Conservation (phyloP, 2,329 filamentous ascomycete species). For the Lecanicillium sp. region DNA sequence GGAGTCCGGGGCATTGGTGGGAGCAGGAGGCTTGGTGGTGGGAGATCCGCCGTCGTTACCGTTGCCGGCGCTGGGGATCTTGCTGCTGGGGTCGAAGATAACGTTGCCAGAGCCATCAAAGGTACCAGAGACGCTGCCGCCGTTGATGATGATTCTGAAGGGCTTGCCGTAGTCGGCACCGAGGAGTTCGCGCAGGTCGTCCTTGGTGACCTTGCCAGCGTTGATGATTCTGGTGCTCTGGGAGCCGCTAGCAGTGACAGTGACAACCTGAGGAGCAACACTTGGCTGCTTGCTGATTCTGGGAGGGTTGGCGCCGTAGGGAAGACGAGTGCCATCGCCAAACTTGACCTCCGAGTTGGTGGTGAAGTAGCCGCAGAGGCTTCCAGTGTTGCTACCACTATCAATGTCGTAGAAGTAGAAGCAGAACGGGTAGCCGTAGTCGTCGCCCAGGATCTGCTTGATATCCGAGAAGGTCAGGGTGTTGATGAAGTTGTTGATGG, state of each 20-base stretch:
- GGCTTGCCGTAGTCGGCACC: constrained; percentile 2
- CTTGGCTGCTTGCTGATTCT: background rate
- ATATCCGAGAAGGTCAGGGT: background rate
- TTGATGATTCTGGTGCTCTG: background rate
- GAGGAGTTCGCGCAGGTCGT: background rate
- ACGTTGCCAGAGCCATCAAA: constrained; percentile 6
- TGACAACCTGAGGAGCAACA: background rate
- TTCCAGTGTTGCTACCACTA: background rate
- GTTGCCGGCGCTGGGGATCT: background rate
- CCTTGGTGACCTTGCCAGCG: background rate
- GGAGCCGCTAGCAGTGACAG: background rate
- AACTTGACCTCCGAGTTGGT: background rate
- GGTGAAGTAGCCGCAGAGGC: constrained; percentile 1
- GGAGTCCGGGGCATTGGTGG: background rate
- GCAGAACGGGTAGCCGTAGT: background rate
- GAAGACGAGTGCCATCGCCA: background rate
- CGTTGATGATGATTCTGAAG: constrained; percentile 1
- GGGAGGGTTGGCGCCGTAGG: background rate
- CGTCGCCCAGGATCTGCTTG: background rate
- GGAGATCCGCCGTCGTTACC: background rate
- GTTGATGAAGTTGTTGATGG: background rate
- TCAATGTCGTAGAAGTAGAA: background rate
- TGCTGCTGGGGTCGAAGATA: constrained; percentile 1
- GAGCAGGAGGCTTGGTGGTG: background rate
- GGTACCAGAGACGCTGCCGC: background rate